A percentile compares a stretch with the other conserved stretches of the same genome.
phyloP scores from a whole-genome alignment of 1,284 basidiomycete species.

The Coniferiporia sulphurascens region DNA sequence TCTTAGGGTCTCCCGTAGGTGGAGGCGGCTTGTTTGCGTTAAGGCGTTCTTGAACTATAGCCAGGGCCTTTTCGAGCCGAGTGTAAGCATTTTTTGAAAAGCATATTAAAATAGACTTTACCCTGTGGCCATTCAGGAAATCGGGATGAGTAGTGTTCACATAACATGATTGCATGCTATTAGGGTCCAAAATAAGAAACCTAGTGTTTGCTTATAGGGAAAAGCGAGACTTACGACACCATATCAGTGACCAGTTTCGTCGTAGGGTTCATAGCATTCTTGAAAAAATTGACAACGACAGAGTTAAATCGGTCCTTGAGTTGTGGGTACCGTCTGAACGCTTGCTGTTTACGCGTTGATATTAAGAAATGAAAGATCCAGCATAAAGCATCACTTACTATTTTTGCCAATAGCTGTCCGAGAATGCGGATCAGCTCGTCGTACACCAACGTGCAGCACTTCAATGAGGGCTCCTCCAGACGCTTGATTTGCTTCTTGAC shows the following conservation, averaged over 20 bases:
- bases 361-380: not conserved
- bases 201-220: not conserved
- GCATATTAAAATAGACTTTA: conserved; percentile 21
- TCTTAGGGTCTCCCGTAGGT: conserved; percentile 62
- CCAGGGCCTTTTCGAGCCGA: conserved; percentile 64
- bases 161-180: conserved; percentile 93
- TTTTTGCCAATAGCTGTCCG: conserved; percentile 83
- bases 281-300: conserved; percentile 96
- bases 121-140: conserved; percentile 94
- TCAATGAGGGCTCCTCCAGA: conserved; percentile 88
- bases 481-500: conserved; percentile 98
- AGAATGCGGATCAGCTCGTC: conserved; percentile 97
- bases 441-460: conserved; percentile 93
- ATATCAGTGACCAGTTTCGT: conserved; percentile 93
- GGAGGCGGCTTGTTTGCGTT: conserved; percentile 72
- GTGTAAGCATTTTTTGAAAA: conserved; percentile 1
- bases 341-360: conserved; percentile 52
- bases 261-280: conserved; percentile 88
- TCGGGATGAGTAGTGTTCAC: conserved; percentile 99
- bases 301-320: conserved; percentile 92
- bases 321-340: conserved; percentile 93
- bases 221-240: conserved; percentile 60
- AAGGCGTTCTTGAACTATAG: conserved; percentile 82
- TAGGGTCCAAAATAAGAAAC: conserved; percentile 15
- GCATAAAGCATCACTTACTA: conserved; percentile 51